These are phyloP conservation scores for Boletus subcaerulescens DNA, from an alignment of 768 basidiomycete genomes.

Conservation along the genomic window DNA sequence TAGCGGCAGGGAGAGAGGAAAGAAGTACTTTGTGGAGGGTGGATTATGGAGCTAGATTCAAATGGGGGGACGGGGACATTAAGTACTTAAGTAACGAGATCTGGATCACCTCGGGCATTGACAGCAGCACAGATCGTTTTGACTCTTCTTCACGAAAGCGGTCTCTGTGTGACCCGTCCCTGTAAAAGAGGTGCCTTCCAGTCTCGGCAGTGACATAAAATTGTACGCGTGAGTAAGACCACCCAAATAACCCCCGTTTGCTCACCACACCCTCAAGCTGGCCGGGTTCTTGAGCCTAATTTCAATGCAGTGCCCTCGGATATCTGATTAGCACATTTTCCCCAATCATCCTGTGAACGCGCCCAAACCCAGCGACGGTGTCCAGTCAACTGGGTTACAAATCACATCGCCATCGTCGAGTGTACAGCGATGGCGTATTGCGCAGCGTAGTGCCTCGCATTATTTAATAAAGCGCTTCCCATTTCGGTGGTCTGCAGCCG, in stretches of 20 bases:
- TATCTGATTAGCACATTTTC: slow-evolving; percentile 31
- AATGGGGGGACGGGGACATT: slow-evolving; percentile 48
- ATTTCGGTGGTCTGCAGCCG: slow-evolving; percentile 7
- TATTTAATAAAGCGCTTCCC: background rate
- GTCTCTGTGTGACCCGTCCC: slow-evolving; percentile 34
- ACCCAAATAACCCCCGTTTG: slow-evolving; percentile 23
- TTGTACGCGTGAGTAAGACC: slow-evolving; percentile 29
- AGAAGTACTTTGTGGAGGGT: slow-evolving; percentile 43
- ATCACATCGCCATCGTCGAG: slow-evolving; percentile 7
- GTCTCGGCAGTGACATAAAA: slow-evolving; percentile 37
- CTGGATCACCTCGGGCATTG: slow-evolving; percentile 45
- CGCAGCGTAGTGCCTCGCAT: background rate
- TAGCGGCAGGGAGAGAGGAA: slow-evolving; percentile 39
- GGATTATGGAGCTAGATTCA: slow-evolving; percentile 45
- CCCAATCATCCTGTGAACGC: slow-evolving; percentile 28
- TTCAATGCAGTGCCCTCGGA: slow-evolving; percentile 37
- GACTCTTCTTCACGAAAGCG: slow-evolving; percentile 34
- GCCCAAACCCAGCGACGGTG: slow-evolving; percentile 27
- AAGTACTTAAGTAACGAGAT: slow-evolving; percentile 49
- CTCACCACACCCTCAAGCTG: slow-evolving; percentile 4
- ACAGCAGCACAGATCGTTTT: slow-evolving; percentile 30
- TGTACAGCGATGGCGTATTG: background rate
- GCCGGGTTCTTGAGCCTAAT: slow-evolving; percentile 34
- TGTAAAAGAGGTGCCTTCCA: slow-evolving; percentile 31
- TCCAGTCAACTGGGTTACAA: background rate